These are phyloP conservation scores for Mollisia scopiformis DNA, from an alignment of 2,329 filamentous ascomycete genomes.

Conservation along the genomic window DNA sequence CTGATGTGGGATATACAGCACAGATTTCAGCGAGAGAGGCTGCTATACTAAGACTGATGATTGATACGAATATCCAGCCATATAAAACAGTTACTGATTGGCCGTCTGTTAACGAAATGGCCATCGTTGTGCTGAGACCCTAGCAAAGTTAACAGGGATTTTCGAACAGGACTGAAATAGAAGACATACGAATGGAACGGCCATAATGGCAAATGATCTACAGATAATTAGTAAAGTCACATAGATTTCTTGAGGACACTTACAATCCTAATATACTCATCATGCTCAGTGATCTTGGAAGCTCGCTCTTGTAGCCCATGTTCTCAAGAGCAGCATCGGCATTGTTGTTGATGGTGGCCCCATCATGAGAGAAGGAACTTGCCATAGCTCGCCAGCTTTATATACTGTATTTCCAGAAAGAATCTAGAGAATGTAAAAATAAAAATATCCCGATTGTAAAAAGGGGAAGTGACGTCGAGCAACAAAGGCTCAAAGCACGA, in stretches of 20 bases:
- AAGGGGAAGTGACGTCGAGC: neutral
- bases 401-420: neutral
- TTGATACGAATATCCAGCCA: conserved; percentile 68
- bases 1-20: conserved; percentile 69
- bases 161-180: neutral
- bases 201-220: conserved; percentile 74
- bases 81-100: conserved; percentile 71
- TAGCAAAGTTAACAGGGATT: neutral
- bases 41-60: conserved; percentile 66
- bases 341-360: conserved; percentile 9
- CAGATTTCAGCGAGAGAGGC: conserved; percentile 71
- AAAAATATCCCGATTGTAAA: neutral
- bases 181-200: conserved; percentile 42
- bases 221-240: conserved; percentile 26
- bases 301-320: conserved; percentile 68
- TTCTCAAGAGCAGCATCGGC: conserved; percentile 24
- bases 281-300: conserved; percentile 70
- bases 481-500: neutral
- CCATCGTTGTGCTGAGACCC: conserved; percentile 69
- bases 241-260: conserved; percentile 7
- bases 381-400: neutral
- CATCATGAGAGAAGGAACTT: conserved; percentile 17
- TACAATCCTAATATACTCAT: conserved; percentile 64
- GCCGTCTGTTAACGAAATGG: conserved; percentile 69
- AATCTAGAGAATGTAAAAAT: neutral